These are phyloP conservation scores for Dendryphion nanum DNA, from an alignment of 2,329 filamentous ascomycete species.

Conservation along the genomic window DNA sequence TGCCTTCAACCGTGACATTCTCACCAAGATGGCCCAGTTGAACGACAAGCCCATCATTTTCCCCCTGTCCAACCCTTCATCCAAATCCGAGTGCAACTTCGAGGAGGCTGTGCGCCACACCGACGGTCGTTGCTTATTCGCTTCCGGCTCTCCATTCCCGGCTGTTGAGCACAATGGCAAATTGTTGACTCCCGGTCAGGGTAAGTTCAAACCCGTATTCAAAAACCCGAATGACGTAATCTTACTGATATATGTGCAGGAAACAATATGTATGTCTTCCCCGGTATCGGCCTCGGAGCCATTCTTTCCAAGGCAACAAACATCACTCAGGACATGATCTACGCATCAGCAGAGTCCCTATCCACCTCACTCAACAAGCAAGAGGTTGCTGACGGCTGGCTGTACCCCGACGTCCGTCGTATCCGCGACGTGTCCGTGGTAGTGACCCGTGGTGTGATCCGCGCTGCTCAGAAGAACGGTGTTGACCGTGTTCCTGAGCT, in stretches of 20 bases:
- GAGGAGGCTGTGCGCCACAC: conserved; percentile 91
- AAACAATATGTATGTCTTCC: conserved; percentile 93
- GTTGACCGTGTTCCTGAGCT: conserved; percentile 57
- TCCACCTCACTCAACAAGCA: conserved; percentile 74
- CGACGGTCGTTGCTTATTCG: conserved; percentile 87
- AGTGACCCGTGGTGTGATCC: conserved; percentile 90
- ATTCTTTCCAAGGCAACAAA: conserved; percentile 85
- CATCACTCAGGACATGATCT: conserved; percentile 95
- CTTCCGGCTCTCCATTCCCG: conserved; percentile 89
- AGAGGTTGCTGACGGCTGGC: conserved; percentile 77
- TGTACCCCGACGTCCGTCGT: conserved; percentile 88
- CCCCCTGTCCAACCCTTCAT: conserved; percentile 92
- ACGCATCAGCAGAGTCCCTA: conserved; percentile 82
- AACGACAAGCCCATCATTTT: conserved; percentile 77
- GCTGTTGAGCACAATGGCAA: conserved; percentile 54
- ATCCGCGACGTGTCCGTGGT: conserved; percentile 86
- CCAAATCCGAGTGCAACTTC: conserved; percentile 96
- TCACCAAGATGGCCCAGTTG: conserved; percentile 58
- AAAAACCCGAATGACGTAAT: conserved; percentile 3
- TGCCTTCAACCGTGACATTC: conserved; percentile 84
- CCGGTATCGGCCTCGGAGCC: conserved; percentile 87
- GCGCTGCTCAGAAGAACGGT: conserved; percentile 78
- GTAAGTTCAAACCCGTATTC: conserved; percentile 47
- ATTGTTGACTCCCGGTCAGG: conserved; percentile 50
- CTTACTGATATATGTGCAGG: conserved; percentile 62